Evolutionary conservation across 306 rosid genomes (phyloP), one percentile per base, ranked within the genome.

Genomic region (Citrullus colocynthis): DNA sequence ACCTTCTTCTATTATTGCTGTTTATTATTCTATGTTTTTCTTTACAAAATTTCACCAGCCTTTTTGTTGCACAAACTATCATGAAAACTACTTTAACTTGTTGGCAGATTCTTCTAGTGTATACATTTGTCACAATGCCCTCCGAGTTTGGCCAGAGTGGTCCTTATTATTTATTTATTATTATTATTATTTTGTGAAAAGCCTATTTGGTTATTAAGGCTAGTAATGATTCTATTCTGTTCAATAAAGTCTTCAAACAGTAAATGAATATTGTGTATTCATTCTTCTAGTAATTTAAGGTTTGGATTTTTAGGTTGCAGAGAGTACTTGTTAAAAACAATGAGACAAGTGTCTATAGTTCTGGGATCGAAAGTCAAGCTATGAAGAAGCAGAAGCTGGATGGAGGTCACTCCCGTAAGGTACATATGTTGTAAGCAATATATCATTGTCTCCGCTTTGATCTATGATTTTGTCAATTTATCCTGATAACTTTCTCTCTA

Each of bases 341-440:
- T 54, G 95, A 89, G 78, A 81, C 82, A 85, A 82, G 84, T 84
- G 70, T 82, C 30, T 81, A 83, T 78, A 79, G 76, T 49, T 76
- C 90, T 57, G 96, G 86, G 59, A 85, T 81, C 32, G 98, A 91
- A 89, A 85, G 74, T 78, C 98, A 92, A 85, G 90, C 99, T 82
- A 77, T 91, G 70, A 96, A 96, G 89, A 87, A 96, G 74, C 99
- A 92, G 83, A 96, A 91, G 84, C 84, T 96, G 80, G 99, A 96
- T 67, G 88, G 89, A 57, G 99, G 98, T 76, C 88, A 81, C 83
- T 86, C 85, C 79, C 88, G 45, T 45, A 96, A 89, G 98, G 99
- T 92, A 75, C 74, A 76, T 65, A 75, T 76, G 48, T 20, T 78
- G 69, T 81, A 83, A 24, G 28, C 24, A 32, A 21, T 60, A 76